Percentiles rank a stretch among this genome's conserved stretches.
These are phyloP conservation scores for Tetradesmus lagerheimii DNA, from an alignment of 139 green algal genomes.

Conservation along the genomic window DNA sequence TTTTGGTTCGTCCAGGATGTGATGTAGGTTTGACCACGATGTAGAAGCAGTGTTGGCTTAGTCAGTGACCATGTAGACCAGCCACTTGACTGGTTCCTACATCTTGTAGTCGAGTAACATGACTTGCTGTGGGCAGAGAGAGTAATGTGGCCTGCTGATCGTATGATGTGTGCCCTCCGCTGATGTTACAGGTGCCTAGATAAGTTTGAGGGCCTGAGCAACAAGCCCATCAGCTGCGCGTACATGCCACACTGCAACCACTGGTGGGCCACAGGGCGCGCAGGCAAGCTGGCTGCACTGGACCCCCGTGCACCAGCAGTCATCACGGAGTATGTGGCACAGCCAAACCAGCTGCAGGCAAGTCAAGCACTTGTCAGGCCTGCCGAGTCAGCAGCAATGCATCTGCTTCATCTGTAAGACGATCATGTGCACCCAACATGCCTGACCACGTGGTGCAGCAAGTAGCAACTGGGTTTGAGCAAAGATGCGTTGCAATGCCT, in stretches of 20 bases:
- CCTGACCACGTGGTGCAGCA: too few species aligned
- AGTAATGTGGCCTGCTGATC: not conserved
- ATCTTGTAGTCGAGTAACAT: too few species aligned
- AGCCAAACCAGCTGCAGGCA: conserved; percentile 47
- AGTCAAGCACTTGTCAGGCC: not conserved
- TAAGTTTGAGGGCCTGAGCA: conserved; percentile 73
- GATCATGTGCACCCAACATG: not conserved
- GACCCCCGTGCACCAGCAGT: conserved; percentile 74
- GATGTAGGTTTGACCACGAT: too few species aligned
- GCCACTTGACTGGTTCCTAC: too few species aligned
- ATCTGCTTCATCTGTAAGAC: not conserved
- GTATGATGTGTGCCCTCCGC: not conserved
- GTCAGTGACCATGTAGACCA: too few species aligned
- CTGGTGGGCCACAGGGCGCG: conserved; percentile 74
- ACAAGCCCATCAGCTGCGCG: conserved; percentile 59
- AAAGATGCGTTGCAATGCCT: not conserved
- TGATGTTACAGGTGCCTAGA: conserved; percentile 71
- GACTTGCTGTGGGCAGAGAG: too few species aligned
- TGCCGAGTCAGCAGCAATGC: not conserved
- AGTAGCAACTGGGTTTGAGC: too few species aligned
- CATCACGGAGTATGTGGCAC: conserved; percentile 70
- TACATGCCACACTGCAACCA: conserved; percentile 68
- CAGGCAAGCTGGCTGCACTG: conserved; percentile 63
- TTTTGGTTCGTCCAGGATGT: too few species aligned
- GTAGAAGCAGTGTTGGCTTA: too few species aligned